phyloP scores from a whole-genome alignment of 495 filamentous ascomycete species.

The Hyaloscypha hepaticicola region DNA sequence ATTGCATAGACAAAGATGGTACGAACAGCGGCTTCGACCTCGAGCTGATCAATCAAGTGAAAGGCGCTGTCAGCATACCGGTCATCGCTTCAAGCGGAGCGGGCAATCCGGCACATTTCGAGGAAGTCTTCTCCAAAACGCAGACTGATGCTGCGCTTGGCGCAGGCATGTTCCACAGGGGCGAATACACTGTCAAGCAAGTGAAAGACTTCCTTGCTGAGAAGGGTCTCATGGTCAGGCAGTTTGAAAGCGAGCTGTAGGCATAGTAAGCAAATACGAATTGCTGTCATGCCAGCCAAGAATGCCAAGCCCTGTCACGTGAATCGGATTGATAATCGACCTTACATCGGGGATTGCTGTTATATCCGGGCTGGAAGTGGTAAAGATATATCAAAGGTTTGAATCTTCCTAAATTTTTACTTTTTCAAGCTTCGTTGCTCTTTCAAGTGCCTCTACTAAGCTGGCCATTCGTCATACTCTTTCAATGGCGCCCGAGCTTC shows the following conservation, averaged over 20 bases:
- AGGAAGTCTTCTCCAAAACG: constrained; percentile 84
- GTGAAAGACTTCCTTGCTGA: constrained; percentile 83
- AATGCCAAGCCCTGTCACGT: not conserved
- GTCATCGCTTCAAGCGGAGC: constrained; percentile 96
- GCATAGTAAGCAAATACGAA: not conserved
- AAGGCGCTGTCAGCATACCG: constrained; percentile 78
- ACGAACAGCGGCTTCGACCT: constrained; percentile 94
- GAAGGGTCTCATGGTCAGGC: constrained; percentile 71
- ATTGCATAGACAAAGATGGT: constrained; percentile 97
- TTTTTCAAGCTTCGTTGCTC: not conserved
- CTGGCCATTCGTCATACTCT: not conserved
- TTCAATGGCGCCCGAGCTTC: too few species aligned
- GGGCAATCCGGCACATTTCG: constrained; percentile 85
- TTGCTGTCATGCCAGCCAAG: not conserved
- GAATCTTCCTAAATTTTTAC: not conserved
- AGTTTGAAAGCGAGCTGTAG: constrained; percentile 53
- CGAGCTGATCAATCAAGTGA: constrained; percentile 86
- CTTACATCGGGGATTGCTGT: not conserved
- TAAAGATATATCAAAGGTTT: too few species aligned
- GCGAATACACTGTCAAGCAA: constrained; percentile 89
- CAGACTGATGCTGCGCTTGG: constrained; percentile 89
- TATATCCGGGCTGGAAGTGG: not conserved
- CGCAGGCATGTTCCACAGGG: constrained; percentile 96
- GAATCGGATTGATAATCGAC: not conserved
- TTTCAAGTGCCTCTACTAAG: too few species aligned